Evolutionary conservation across 805 yeast species (phyloP).

Genomic region (Candida vaughaniae): DNA sequence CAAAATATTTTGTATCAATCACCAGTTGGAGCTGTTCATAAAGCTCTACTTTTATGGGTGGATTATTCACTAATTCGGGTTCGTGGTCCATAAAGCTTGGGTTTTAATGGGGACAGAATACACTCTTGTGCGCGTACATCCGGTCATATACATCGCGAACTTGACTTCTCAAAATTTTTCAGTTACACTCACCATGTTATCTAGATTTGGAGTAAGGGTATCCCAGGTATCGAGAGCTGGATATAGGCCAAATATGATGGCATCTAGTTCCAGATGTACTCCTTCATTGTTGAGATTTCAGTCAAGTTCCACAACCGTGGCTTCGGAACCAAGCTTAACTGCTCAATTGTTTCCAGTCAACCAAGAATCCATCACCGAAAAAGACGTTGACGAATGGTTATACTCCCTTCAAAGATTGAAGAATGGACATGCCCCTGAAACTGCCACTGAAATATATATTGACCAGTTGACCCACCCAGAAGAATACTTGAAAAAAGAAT

Average conservation of each 20-base stretch:
- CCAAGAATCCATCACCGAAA: slow-evolving; percentile 35
- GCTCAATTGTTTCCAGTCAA: slow-evolving; percentile 36
- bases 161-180: too few species aligned
- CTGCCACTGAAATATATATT: slow-evolving; percentile 36
- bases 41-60: neutral
- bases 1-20: neutral
- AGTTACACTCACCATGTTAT: too few species aligned
- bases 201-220: too few species aligned
- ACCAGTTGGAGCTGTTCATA: neutral
- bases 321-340: slow-evolving; percentile 1
- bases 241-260: too few species aligned
- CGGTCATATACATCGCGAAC: too few species aligned
- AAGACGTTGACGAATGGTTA: slow-evolving; percentile 48
- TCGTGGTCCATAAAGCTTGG: too few species aligned
- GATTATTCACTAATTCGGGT: neutral
- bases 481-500: slow-evolving; percentile 33
- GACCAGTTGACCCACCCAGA: slow-evolving; percentile 39
- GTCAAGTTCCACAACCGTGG: too few species aligned
- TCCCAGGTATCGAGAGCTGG: too few species aligned
- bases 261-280: too few species aligned
- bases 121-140: too few species aligned
- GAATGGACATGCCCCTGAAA: slow-evolving; percentile 29
- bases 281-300: too few species aligned
- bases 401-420: slow-evolving; percentile 41
- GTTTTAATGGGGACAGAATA: too few species aligned